These are phyloP conservation scores for Cryptococcus hybrid DNA, from an alignment of 1,284 basidiomycete genomes.

Conservation along the genomic window DNA sequence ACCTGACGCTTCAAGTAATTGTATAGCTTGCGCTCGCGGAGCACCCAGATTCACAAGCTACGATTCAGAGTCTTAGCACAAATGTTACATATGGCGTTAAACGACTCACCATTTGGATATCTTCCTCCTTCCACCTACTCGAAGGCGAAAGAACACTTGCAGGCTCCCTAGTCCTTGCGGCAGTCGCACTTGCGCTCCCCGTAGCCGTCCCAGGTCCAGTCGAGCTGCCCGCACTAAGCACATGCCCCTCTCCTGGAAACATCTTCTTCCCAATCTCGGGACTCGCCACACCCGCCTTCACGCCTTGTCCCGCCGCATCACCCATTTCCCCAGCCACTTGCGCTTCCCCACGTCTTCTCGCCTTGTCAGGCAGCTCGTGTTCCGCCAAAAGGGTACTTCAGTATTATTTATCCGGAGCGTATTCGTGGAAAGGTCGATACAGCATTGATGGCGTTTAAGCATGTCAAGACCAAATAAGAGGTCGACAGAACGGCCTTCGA, in stretches of 20 bases:
- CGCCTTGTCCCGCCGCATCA: conserved; percentile 21
- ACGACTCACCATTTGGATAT: conserved; percentile 29
- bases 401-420: conserved; percentile 83
- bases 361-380: conserved; percentile 88
- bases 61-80: conserved; percentile 16
- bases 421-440: conserved; percentile 86
- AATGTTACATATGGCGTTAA: not conserved
- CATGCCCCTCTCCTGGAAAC: conserved; percentile 40
- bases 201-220: conserved; percentile 10
- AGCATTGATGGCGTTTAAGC: conserved; percentile 95
- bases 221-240: conserved; percentile 3
- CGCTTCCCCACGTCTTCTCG: conserved; percentile 51
- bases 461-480: conserved; percentile 95
- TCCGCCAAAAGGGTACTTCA: conserved; percentile 86
- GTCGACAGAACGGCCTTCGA: conserved; percentile 93
- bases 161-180: not conserved
- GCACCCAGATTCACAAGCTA: conserved; percentile 71
- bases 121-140: conserved; percentile 18
- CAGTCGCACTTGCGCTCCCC: not conserved
- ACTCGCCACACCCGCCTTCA: conserved; percentile 28
- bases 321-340: conserved; percentile 32
- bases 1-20: conserved; percentile 69
- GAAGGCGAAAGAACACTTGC: conserved; percentile 1
- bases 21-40: conserved; percentile 69
- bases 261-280: conserved; percentile 9